Evolutionary conservation across 345 rosid species (phyloP).

Genomic region (Dovyalis caffra): DNA sequence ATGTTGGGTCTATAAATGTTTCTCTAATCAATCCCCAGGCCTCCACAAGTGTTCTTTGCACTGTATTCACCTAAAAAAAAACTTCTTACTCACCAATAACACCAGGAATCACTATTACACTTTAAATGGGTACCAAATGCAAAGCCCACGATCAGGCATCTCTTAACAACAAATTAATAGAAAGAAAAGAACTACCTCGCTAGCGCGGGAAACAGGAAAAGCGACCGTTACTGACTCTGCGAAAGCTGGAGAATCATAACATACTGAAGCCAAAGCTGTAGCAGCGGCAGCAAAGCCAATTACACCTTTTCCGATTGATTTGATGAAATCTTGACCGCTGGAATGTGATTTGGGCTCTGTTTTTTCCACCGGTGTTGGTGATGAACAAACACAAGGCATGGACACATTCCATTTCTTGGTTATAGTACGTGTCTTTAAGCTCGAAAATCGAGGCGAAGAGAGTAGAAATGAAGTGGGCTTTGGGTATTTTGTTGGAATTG

Average conservation of each 20-base stretch:
- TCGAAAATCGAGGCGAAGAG: constrained; percentile 19
- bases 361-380: constrained; percentile 10
- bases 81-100: constrained; percentile 7
- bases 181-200: constrained; percentile 47
- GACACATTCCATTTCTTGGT: constrained; percentile 26
- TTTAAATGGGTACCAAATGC: too few relatives aligned
- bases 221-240: constrained; percentile 77
- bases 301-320: constrained; percentile 41
- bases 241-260: constrained; percentile 56
- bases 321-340: constrained; percentile 20
- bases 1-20: constrained; percentile 83
- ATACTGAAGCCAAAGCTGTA: constrained; percentile 49
- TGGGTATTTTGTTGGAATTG: constrained; percentile 23
- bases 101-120: too few relatives aligned
- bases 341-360: constrained; percentile 15
- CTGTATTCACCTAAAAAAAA: constrained; percentile 64
- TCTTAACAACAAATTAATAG: neutral
- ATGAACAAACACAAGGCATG: constrained; percentile 22
- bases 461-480: constrained; percentile 28
- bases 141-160: neutral
- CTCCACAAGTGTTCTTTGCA: constrained; percentile 89
- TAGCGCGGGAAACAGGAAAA: constrained; percentile 79
- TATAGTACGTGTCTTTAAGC: constrained; percentile 11
- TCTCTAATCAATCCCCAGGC: constrained; percentile 95
- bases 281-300: constrained; percentile 56